Evolutionary conservation across 306 rosid genomes (phyloP), one percentile per base, ranked within the genome.

Genomic region (Parietaria judaica): DNA sequence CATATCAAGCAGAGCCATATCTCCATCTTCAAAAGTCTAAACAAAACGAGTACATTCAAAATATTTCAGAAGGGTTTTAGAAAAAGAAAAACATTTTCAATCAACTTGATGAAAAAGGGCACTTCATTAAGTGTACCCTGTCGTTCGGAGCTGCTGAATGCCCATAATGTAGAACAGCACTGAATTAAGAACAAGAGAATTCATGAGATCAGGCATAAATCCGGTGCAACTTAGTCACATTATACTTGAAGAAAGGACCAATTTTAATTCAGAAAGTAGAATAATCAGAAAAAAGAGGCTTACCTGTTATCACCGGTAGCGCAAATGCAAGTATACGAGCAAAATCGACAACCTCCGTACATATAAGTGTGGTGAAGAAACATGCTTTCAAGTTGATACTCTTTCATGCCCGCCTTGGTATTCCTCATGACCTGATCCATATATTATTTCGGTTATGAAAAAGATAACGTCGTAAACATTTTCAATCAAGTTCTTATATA

Each of bases 141-240:
- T 90, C 96, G 76, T 90, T 90, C 64, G 97, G 96, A 83, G 97
- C 95, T 63, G 86, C 96, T 45, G 96, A 88, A 81, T 90, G 95
- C 60, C 97, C 96, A 41, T 90, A 87, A 79, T 85, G 97, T 65
- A 90, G 97, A 70, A 87, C 89, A 37, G 94, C 78, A 72, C 95
- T 90, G 95, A 73, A 69, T 72, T 66, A 69, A 39, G 64, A 66
- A 73, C 71, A 50, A 14, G 7, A 50, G 7, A 50, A 74, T 8
- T 41, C 9, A 41, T 41, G 45, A 41, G 45, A 41, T 41, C 45
- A 41, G 6, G 45, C 45, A 41, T 41, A 1, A 41, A 41, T 41
- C 45, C 6, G 3, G 45, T 41, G 45, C 7, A 5, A 41, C 3
- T 0, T 3, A 41, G 45, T 45, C 36, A 46, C 12, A 56, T 14